Conservation (phyloP, 1,284 basidiomycete species). For the Fomitopsis palustris region DNA sequence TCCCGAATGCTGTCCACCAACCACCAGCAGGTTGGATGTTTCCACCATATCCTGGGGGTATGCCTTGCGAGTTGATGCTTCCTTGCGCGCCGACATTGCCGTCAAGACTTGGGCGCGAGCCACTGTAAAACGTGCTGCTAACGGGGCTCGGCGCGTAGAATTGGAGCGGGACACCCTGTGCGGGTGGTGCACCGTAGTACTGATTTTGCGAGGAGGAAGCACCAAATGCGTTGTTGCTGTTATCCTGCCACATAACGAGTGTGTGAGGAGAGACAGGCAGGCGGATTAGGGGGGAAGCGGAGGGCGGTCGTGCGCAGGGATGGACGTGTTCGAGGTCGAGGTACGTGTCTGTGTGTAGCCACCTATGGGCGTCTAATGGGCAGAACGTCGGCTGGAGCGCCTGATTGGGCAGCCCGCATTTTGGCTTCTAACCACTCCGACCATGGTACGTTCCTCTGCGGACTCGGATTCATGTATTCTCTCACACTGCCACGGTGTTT, state of each 20-base stretch:
- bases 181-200: constrained; percentile 48
- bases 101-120: constrained; percentile 70
- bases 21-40: constrained; percentile 68
- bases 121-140: constrained; percentile 58
- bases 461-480: not conserved
- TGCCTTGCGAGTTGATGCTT: constrained; percentile 43
- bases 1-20: constrained; percentile 96
- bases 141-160: constrained; percentile 62
- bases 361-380: not conserved
- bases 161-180: constrained; percentile 58
- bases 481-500: constrained; percentile 12
- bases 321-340: not conserved
- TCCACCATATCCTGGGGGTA: constrained; percentile 55
- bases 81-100: constrained; percentile 62
- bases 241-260: constrained; percentile 70
- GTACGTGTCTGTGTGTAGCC: not conserved
- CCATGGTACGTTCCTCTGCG: not conserved
- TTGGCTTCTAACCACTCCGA: not conserved
- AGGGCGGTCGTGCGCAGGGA: not conserved
- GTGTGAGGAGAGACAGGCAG: constrained; percentile 5
- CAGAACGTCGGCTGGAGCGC: not conserved
- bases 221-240: constrained; percentile 44
- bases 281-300: not conserved
- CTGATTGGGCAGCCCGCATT: not conserved
- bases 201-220: constrained; percentile 52